Percentiles rank a stretch among this genome's conserved stretches.
phyloP scores from a whole-genome alignment of 768 basidiomycete species.

The Myochromella boudieri region DNA sequence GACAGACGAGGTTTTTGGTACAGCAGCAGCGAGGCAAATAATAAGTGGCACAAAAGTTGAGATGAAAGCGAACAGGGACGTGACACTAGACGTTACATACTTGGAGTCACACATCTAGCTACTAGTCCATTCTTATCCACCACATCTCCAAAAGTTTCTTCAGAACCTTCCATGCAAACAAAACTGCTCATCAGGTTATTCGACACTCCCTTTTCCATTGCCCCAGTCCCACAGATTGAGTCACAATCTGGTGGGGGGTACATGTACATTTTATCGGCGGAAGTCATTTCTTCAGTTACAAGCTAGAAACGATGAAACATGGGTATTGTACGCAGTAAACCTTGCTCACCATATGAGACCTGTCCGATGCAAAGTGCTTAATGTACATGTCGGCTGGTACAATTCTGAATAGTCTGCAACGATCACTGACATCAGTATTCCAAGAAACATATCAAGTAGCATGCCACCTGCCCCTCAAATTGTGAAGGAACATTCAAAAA shows the following conservation, averaged over 20 bases:
- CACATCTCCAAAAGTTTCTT: constrained; percentile 40
- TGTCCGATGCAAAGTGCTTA: constrained; percentile 67
- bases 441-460: background rate
- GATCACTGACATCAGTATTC: background rate
- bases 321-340: constrained; percentile 3
- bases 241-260: constrained; percentile 50
- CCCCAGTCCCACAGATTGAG: constrained; percentile 44
- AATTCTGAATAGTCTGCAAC: constrained; percentile 58
- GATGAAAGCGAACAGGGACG: constrained; percentile 14
- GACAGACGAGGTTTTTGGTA: constrained; percentile 4
- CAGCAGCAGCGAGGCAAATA: constrained; percentile 11
- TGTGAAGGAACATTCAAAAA: constrained; percentile 36
- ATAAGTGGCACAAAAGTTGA: constrained; percentile 12
- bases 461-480: constrained; percentile 46
- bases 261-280: constrained; percentile 28
- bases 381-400: constrained; percentile 52
- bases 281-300: background rate
- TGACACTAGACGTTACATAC: constrained; percentile 21
- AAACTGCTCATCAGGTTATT: constrained; percentile 63
- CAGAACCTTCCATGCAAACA: constrained; percentile 44
- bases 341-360: constrained; percentile 69
- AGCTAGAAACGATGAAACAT: constrained; percentile 10
- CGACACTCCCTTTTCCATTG: constrained; percentile 33
- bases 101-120: constrained; percentile 5
- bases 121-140: constrained; percentile 25